These are phyloP conservation scores for Heliamphora pulchella DNA, from an alignment of 179 eudicot species.

Conservation along the genomic window DNA sequence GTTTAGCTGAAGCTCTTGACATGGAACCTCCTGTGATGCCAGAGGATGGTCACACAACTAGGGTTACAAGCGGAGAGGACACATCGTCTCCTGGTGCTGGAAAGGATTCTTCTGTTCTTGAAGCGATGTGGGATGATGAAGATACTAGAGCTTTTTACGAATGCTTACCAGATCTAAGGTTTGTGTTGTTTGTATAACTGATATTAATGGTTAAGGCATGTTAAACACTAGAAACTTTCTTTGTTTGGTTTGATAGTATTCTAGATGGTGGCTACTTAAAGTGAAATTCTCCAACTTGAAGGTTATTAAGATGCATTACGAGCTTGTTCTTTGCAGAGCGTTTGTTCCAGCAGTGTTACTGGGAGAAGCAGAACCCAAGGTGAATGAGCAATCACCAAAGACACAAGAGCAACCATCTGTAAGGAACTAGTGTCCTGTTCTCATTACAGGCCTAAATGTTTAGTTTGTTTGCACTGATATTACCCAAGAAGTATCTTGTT, in stretches of 20 bases:
- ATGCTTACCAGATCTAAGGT: constrained; percentile 96
- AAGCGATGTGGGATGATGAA: constrained; percentile 96
- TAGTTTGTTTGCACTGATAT: neutral
- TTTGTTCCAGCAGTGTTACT: constrained; percentile 95
- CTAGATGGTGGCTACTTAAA: constrained; percentile 7
- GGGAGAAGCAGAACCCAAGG: constrained; percentile 86
- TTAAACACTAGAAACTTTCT: neutral
- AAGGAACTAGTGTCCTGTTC: constrained; percentile 19
- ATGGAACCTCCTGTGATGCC: constrained; percentile 94
- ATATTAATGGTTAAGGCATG: neutral
- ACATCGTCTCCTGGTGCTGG: constrained; percentile 48
- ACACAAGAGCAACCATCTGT: constrained; percentile 62
- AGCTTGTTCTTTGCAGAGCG: constrained; percentile 50
- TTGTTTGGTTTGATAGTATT: constrained; percentile 9
- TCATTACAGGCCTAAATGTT: neutral
- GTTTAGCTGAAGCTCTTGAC: constrained; percentile 98
- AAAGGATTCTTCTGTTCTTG: constrained; percentile 70
- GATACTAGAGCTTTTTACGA: constrained; percentile 94
- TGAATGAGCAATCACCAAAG: constrained; percentile 68
- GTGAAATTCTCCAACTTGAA: constrained; percentile 8
- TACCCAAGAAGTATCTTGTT: neutral
- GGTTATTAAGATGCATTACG: neutral
- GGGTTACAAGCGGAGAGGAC: constrained; percentile 85
- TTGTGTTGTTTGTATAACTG: constrained; percentile 17
- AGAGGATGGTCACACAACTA: constrained; percentile 93